Evolutionary conservation across 1,139 yeast genomes (phyloP), one percentile per base, ranked within the genome.

Genomic region (Saccharomyces pastorianus): DNA sequence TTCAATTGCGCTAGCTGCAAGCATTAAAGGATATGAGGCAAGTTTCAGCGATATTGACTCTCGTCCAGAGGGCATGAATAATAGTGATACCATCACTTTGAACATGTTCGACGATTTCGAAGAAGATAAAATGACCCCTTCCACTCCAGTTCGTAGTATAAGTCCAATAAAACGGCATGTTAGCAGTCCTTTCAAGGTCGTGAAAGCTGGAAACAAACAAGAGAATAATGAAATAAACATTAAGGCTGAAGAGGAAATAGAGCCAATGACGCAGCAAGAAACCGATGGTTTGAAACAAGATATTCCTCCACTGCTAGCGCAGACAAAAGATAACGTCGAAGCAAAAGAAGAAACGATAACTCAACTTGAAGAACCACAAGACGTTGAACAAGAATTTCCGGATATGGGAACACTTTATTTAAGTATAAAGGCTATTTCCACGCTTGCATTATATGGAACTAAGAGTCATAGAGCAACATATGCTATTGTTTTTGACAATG

Each of bases 401-500:
- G 96, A 88, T 67, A 73, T 81, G 55, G 97, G 97, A 3, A 77
- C 89, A 47, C 70, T 90, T 31, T 90, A 88, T 70, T 75, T 90
- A 49, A 76, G 84, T 54, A 76, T 90, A 26, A 74, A 83, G 53
- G 82, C 84, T 0, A 68, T 89, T 54, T 76, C 78, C 57, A 80
- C 80, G 49, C 68, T 90, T 46, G 72, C 73, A 8, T 70, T 90
- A 53, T 87, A 90, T 0, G 80, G 82, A 51, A 69, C 83, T 53
- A 70, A 71, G 23, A 66, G 69, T 4, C 83, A 83, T 56, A 74
- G 81, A 42, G 91, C 91, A 1, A 77, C 79, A 53, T 84, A 88
- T 70, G 80, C 83, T 49, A 66, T 90, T 48, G 83, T 89, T 7
- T 75, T 93, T 61, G 98, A 93, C 69, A 93, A 93, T 69, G 96